phyloP scores from a whole-genome alignment of 164 flowering plant genomes.

The Cinnamomum micranthum region DNA sequence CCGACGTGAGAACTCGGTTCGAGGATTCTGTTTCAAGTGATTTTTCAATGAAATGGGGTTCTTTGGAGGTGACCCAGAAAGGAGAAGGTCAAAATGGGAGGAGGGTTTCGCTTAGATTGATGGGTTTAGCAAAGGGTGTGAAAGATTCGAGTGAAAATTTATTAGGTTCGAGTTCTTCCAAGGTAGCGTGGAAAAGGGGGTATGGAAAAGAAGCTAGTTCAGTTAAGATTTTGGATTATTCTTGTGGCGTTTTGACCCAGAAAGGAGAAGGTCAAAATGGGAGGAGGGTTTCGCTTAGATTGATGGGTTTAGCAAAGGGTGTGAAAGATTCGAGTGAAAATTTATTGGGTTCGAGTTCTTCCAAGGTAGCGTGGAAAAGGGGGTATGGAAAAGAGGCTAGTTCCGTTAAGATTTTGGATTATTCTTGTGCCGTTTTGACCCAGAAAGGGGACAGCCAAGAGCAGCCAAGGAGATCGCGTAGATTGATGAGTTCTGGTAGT shows the following conservation, averaged over 20 bases:
- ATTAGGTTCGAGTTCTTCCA: not conserved
- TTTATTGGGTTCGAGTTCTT: not conserved
- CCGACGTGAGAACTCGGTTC: not conserved
- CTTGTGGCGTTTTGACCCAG: not conserved
- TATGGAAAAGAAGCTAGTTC: not conserved
- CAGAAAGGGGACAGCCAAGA: not conserved
- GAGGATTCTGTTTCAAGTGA: not conserved
- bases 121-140: conserved; percentile 1
- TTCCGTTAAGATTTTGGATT: not conserved
- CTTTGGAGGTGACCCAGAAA: conserved; percentile 8
- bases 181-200: not conserved
- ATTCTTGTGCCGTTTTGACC: not conserved
- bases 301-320: conserved; percentile 1
- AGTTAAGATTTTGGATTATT: not conserved
- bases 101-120: not conserved
- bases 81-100: not conserved
- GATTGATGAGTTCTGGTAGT: too few species aligned
- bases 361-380: not conserved
- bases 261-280: not conserved
- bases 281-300: not conserved
- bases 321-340: not conserved
- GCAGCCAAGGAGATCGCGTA: not conserved
- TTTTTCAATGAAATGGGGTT: conserved; percentile 1
- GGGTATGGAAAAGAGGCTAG: not conserved
- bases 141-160: not conserved